Evolutionary conservation across 495 filamentous ascomycete genomes (phyloP), one percentile per base, ranked within the genome.

Genomic region (Diplogelasinospora grovesii): DNA sequence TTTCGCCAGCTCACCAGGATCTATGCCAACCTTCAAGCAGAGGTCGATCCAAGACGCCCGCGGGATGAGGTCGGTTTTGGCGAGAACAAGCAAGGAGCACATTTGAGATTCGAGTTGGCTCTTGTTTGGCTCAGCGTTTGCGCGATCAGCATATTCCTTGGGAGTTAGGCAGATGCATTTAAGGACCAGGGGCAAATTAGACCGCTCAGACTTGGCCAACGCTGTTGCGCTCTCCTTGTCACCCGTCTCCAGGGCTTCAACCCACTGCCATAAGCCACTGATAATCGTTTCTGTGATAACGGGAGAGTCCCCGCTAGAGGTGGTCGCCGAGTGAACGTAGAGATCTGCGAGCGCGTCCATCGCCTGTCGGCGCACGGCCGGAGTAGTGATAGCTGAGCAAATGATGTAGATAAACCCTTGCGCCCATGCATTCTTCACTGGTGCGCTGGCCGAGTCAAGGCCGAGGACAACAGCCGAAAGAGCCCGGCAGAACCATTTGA

Each of bases 1-100:
- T 16, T 66, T 64, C 4, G 81, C 86, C 34, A 98, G 71, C 8
- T 72, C 64, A 13, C 89, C 89, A 2, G 92, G 92, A 59, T 98
- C 92, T 3, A 85, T 68, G 16, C 82, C 78, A 16, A 83, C 77
- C 43, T 74, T 75, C 26, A 96, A 65, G 54, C 88, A 95, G 4
- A 86, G 53, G 19, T 85, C 80, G 57, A 98, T 98, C 93, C 93
- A 98, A 27, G 74, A 81, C 11, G 77, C 70, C 19, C 77, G 75
- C 0, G 89, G 83, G 45, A 96, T 74, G 22, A 98, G 57, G 39
- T 88, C 77, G 16, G 79, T 74, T 13, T 86, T 81, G 40, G 81
- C 79, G n/a, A 97, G 65, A 14, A 95, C 74, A 22, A 95, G 67
- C 9, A 95, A 59, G 6, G 77, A 73, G 37, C 92, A 73, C 43